These are phyloP conservation scores for Pyrrhoderma noxium DNA, from an alignment of 1,284 basidiomycete genomes.

Conservation along the genomic window DNA sequence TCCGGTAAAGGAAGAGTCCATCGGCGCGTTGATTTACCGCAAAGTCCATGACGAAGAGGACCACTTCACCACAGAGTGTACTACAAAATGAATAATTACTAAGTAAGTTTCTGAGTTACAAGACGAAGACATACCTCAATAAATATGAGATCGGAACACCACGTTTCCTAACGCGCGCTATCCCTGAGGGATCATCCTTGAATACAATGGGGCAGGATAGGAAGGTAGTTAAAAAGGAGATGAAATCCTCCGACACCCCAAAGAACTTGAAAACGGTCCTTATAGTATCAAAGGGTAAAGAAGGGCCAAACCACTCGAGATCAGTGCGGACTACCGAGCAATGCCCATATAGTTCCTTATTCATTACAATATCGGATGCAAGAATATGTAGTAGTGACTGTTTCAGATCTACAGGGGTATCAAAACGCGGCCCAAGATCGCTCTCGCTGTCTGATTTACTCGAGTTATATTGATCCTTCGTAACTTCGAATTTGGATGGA, in stretches of 20 bases:
- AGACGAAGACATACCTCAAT: slow-evolving; percentile 20
- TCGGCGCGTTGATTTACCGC: slow-evolving; percentile 34
- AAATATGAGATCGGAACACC: slow-evolving; percentile 23
- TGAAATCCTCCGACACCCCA: slow-evolving; percentile 32
- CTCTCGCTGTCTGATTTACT: too few relatives aligned
- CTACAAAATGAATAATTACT: slow-evolving; percentile 8
- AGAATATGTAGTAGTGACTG: slow-evolving; percentile 30
- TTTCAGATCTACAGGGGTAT: slow-evolving; percentile 15
- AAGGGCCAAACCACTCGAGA: slow-evolving; percentile 41
- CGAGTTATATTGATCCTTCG: slow-evolving; percentile 4
- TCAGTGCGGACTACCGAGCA: slow-evolving; percentile 34
- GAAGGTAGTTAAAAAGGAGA: slow-evolving; percentile 32
- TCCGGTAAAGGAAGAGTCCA: slow-evolving; percentile 34
- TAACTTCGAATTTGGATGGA: neutral
- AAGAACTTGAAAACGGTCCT: slow-evolving; percentile 34
- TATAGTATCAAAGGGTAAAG: slow-evolving; percentile 34
- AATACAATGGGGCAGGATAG: slow-evolving; percentile 25
- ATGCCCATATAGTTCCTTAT: slow-evolving; percentile 28
- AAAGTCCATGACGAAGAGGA: slow-evolving; percentile 38
- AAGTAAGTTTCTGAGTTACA: neutral
- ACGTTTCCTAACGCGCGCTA: slow-evolving; percentile 13
- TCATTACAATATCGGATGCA: slow-evolving; percentile 33
- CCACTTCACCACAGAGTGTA: slow-evolving; percentile 31
- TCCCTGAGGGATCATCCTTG: slow-evolving; percentile 12
- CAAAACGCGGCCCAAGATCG: slow-evolving; percentile 3